Evolutionary conservation across 2,329 filamentous ascomycete genomes (phyloP).

Genomic region (Epichloe gansuensis): DNA sequence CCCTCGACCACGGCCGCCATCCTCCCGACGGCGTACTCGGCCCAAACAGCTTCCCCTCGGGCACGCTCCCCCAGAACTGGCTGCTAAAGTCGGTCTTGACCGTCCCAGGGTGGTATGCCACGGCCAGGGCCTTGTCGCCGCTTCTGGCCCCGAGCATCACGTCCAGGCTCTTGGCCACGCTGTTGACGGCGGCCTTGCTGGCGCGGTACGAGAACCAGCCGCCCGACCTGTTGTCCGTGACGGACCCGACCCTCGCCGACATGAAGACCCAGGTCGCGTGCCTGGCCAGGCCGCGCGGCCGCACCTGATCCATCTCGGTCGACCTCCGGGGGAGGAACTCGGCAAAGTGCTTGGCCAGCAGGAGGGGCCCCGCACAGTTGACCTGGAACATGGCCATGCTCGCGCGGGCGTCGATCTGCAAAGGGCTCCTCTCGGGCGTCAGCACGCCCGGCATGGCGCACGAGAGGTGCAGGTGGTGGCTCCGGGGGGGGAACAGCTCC

Average conservation of each 20-base stretch:
- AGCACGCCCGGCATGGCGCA: slow-evolving; percentile 61
- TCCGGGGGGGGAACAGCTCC: slow-evolving; percentile 35
- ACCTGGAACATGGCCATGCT: slow-evolving; percentile 59
- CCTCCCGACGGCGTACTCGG: slow-evolving; percentile 51
- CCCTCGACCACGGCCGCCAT: slow-evolving; percentile 46
- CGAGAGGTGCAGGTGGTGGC: slow-evolving; percentile 52
- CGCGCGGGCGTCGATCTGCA: slow-evolving; percentile 46
- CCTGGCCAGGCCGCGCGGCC: slow-evolving; percentile 24
- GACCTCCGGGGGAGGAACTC: slow-evolving; percentile 52
- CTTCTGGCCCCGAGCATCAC: slow-evolving; percentile 45
- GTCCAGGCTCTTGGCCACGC: slow-evolving; percentile 59
- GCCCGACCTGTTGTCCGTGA: slow-evolving; percentile 57
- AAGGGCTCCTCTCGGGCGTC: slow-evolving; percentile 56
- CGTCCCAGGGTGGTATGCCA: slow-evolving; percentile 69
- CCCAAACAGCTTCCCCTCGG: slow-evolving; percentile 49
- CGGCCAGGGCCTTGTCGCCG: slow-evolving; percentile 49
- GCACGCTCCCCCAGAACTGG: slow-evolving; percentile 57
- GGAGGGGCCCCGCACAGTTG: slow-evolving; percentile 61
- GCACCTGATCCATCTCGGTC: slow-evolving; percentile 12
- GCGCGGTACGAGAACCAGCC: slow-evolving; percentile 77
- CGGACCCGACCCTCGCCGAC: slow-evolving; percentile 66
- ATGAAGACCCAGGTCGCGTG: slow-evolving; percentile 59
- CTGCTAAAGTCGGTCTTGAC: slow-evolving; percentile 62
- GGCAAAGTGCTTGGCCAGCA: slow-evolving; percentile 65
- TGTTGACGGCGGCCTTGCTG: slow-evolving; percentile 62